Base-by-base conservation (phyloP, 2,329 filamentous ascomycete species). In the Dissoconium aciculare region DNA sequence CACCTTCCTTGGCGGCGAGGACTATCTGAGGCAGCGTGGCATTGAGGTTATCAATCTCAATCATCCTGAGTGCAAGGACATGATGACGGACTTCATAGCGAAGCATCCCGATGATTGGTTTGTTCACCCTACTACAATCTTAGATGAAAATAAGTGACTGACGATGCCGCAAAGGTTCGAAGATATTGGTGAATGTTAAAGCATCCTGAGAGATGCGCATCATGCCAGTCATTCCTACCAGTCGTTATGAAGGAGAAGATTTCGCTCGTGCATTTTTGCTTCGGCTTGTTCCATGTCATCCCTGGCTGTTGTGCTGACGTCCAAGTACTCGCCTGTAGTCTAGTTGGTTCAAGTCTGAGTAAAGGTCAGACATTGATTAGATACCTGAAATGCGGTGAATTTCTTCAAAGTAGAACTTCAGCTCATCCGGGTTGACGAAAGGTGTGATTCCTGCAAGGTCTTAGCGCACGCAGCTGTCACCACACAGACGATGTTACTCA, bases 331-430 rank as follows among this genome's bases (percentile, higher is more conserved):
- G 38, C 37, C 51, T 54, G 45, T 28, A 48, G n/a, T n/a, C n/a
- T n/a, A n/a, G n/a, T n/a, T n/a, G n/a, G n/a, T n/a, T n/a, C n/a
- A n/a, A n/a, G n/a, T n/a, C n/a, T n/a, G n/a, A n/a, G n/a, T n/a
- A n/a, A n/a, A n/a, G n/a, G n/a, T n/a, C n/a, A n/a, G n/a, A n/a
- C n/a, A n/a, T n/a, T n/a, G n/a, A 38, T 56, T 50, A 56, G 44
- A 44, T 55, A 56, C 52, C 52, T 52, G 52, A 49, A 38, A 56
- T 40, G 39, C 53, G 48, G 55, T 93, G 83, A 34, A 95, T 74
- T 58, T 98, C 89, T 51, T 91, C 66, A 42, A 98, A 87, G 63
- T 81, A 98, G 60, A 91, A 92, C 54, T 74, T 87, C 44, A 98
- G 63, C 55, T 93, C 77, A 29, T 95, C 84, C 0, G 89, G 89